Percentiles rank a stretch among this genome's conserved stretches.
Conservation (phyloP, 78 protist species). For the Parvularia atlantis region DNA sequence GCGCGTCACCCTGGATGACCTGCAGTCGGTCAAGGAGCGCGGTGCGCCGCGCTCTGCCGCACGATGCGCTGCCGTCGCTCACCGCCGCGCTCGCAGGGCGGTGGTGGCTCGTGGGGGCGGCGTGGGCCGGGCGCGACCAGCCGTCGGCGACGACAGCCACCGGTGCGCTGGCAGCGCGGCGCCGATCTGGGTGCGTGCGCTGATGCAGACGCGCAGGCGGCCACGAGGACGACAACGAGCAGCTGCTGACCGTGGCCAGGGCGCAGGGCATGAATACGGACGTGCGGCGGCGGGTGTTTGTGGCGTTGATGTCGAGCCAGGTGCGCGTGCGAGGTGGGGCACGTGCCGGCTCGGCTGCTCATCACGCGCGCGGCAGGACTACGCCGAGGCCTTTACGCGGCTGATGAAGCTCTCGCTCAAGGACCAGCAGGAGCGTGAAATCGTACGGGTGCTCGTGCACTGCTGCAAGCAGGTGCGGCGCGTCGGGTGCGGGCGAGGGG, state of each 20-base stretch:
- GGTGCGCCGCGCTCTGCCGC: neutral
- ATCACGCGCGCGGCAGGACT: too few species aligned
- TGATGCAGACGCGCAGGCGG: neutral
- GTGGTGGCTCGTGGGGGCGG: conserved; percentile 30
- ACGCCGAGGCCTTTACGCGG: conserved; percentile 9
- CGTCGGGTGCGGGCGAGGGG: neutral
- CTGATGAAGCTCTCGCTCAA: neutral
- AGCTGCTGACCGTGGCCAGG: conserved; percentile 1
- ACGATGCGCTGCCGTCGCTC: too few species aligned
- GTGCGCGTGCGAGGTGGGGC: too few species aligned
- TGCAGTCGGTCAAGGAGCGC: neutral
- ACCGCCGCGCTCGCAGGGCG: too few species aligned
- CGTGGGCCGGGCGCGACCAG: conserved; percentile 13
- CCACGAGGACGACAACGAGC: neutral
- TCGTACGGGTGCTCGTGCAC: neutral
- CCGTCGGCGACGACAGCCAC: neutral
- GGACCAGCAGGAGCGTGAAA: conserved; percentile 17
- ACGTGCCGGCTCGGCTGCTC: too few species aligned
- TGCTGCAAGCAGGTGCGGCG: neutral
- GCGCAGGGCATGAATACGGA: conserved; percentile 20
- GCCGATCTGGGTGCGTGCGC: neutral
- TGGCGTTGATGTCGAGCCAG: conserved; percentile 4
- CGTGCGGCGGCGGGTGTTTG: conserved; percentile 9
- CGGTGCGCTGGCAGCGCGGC: neutral
- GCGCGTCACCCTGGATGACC: neutral